Base-by-base conservation (phyloP, 2,329 filamentous ascomycete species). In the Elsinoe ampelina region DNA sequence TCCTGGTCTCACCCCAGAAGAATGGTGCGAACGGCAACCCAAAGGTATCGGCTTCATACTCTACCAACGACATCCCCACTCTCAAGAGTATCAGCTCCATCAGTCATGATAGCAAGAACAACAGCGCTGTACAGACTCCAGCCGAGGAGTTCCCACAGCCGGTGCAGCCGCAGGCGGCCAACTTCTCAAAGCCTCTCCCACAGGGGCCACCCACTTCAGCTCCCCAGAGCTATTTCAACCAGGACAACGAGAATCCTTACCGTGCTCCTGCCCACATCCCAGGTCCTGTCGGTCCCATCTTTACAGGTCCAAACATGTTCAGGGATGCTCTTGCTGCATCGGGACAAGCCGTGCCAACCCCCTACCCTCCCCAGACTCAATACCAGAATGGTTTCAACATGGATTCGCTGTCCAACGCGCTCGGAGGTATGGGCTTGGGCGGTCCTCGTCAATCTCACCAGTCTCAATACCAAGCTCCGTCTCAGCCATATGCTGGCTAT, bases 11-110 rank as follows among this genome's bases (percentile, higher is more conserved):
- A 83, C 84, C 55, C 72, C 85, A 61, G 81, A 81, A 68, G 63
- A 78, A 65, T 73, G 76, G 64, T 67, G 67, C 65, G 59, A 79
- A 86, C 69, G 77, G 81, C 22, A 81, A 81, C 55, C 81, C 85
- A 30, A 89, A 88, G 75, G 72, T 95, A 58, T 87, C 91, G 71
- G 85, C 87, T 43, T 96, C 92, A 0, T 96, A 88, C 74, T 96
- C 93, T 8, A 84, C 89, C 55, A 93, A 87, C 70, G 91, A 97
- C 66, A 79, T 96, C 17, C 87, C 90, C 3, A 95, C 90, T 6
- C 77, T 90, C 66, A 95, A 93, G 79, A 85, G 78, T 62, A 76
- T 80, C 55, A 79, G 80, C 56, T 77, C 67, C 54, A 39, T 43
- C 45, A 62, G 65, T 20, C 63, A 60, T 43, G 67, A 70, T 60